These are phyloP conservation scores for Lecanoromycetidae sp. DNA, from an alignment of 2,329 filamentous ascomycete genomes.

Conservation along the genomic window DNA sequence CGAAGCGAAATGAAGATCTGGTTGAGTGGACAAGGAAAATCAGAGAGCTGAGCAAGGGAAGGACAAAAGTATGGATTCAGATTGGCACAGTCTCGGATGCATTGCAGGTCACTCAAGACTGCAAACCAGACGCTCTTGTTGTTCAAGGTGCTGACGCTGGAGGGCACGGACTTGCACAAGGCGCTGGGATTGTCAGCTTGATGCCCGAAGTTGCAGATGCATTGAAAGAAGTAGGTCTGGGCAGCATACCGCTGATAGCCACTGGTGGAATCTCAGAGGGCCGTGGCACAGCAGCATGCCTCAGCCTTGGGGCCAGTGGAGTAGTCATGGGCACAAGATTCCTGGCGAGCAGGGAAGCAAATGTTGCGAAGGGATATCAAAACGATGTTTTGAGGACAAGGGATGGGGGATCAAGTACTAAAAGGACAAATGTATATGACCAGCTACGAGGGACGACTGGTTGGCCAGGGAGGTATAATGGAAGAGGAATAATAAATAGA, in stretches of 20 bases:
- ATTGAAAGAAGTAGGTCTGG: conserved; percentile 20
- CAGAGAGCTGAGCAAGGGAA: conserved; percentile 27
- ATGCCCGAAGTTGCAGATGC: conserved; percentile 40
- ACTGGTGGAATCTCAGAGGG: conserved; percentile 44
- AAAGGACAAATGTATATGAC: conserved; percentile 43
- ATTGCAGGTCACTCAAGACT: conserved; percentile 28
- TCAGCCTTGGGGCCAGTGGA: conserved; percentile 42
- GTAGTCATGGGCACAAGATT: conserved; percentile 53
- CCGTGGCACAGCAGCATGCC: conserved; percentile 38
- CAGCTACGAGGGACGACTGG: conserved; percentile 42
- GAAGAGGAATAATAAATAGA: conserved; percentile 45
- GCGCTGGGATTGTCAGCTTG: conserved; percentile 37
- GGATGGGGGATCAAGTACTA: conserved; percentile 42
- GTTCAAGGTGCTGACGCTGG: conserved; percentile 44
- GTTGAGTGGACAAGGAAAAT: conserved; percentile 35
- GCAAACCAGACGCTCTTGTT: conserved; percentile 39
- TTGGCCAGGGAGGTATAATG: conserved; percentile 48
- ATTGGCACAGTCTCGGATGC: conserved; percentile 40
- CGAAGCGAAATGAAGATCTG: conserved; percentile 25
- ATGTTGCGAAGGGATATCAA: conserved; percentile 39
- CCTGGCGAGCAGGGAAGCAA: conserved; percentile 40
- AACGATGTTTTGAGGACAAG: conserved; percentile 36
- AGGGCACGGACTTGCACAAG: conserved; percentile 38
- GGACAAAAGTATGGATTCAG: conserved; percentile 42
- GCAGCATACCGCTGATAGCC: conserved; percentile 36